Evolutionary conservation across 371 early-diverging fungal genomes (phyloP).

Genomic region (Mucor mucedo): DNA sequence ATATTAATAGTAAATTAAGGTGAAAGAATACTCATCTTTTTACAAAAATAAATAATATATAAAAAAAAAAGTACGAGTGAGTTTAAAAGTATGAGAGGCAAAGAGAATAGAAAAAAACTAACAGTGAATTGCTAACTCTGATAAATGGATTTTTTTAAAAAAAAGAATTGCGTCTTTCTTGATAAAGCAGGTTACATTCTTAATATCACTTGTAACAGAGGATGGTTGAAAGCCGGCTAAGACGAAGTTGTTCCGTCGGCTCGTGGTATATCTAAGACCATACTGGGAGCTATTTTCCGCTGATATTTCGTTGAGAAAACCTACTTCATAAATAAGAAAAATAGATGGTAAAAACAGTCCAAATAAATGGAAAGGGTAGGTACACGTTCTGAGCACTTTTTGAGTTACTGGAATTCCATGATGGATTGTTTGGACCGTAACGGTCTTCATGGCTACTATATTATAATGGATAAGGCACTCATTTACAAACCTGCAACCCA

Average conservation of each 20-base stretch:
- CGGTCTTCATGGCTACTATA: conserved; percentile 1
- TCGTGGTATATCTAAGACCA: background rate
- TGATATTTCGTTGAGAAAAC: conserved; percentile 10
- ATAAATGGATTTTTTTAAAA: no score
- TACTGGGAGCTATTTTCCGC: conserved; percentile 6
- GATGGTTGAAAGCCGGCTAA: conserved; percentile 3
- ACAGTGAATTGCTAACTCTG: no score
- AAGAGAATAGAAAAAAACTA: no score
- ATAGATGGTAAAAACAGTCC: conserved; percentile 1
- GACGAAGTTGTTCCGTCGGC: background rate
- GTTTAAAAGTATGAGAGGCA: no score
- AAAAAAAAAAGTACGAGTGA: no score
- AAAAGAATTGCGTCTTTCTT: conserved; percentile 3
- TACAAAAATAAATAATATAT: no score
- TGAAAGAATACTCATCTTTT: no score
- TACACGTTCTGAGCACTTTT: conserved; percentile 6
- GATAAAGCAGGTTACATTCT: background rate
- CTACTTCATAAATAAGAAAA: conserved; percentile 12
- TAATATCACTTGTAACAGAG: background rate
- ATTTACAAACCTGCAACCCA: background rate
- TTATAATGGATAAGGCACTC: conserved; percentile 1
- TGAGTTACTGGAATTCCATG: conserved; percentile 4
- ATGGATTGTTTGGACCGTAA: conserved; percentile 4
- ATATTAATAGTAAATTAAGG: no score
- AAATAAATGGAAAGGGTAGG: conserved; percentile 5